Evolutionary conservation across 1,284 basidiomycete genomes (phyloP).

Genomic region (Boletus smithii): DNA sequence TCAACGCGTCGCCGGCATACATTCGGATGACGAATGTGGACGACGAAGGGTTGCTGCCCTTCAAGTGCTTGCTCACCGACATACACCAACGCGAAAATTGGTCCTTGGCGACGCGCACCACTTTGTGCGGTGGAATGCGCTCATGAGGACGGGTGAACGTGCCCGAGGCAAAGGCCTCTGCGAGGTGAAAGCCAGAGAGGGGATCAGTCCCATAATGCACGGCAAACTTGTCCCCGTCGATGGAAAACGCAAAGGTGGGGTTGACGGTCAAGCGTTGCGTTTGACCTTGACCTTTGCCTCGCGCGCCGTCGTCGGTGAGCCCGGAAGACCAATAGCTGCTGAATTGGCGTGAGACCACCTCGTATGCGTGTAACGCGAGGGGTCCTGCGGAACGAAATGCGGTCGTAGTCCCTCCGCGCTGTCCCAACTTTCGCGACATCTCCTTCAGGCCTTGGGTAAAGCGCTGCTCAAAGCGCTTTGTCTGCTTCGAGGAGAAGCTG

Average conservation of each 20-base stretch:
- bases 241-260: constrained; percentile 47
- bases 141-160: background rate
- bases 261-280: constrained; percentile 36
- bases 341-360: constrained; percentile 25
- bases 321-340: constrained; percentile 44
- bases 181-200: constrained; percentile 45
- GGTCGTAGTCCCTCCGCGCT: background rate
- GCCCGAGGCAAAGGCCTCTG: constrained; percentile 32
- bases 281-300: constrained; percentile 9
- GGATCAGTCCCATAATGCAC: constrained; percentile 50
- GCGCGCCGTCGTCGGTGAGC: constrained; percentile 31
- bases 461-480: constrained; percentile 17
- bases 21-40: constrained; percentile 28
- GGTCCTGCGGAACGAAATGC: constrained; percentile 41
- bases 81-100: constrained; percentile 30
- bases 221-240: constrained; percentile 40
- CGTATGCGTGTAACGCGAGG: constrained; percentile 19
- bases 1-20: constrained; percentile 34
- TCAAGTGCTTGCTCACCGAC: constrained; percentile 14
- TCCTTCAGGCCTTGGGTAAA: constrained; percentile 15
- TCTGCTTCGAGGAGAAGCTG: constrained; percentile 13
- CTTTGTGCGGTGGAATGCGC: background rate
- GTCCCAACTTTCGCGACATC: background rate
- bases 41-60: constrained; percentile 10
- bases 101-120: constrained; percentile 15